Evolutionary conservation across 805 yeast species (phyloP), one percentile per base, ranked within the genome.

Genomic region (Candida hungchunana): DNA sequence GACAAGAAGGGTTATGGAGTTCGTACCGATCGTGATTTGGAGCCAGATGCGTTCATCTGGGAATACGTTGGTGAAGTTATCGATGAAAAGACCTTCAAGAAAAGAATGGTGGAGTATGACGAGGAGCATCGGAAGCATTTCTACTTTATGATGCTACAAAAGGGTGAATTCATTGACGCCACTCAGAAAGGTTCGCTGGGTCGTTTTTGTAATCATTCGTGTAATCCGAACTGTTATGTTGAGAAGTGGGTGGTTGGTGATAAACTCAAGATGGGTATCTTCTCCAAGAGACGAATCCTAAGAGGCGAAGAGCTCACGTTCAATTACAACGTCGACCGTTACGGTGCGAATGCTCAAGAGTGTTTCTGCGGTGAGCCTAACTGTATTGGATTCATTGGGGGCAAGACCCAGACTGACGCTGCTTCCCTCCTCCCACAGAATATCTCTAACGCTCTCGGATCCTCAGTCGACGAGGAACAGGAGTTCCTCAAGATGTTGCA

Each of bases 201-300:
- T 2, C 70, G 98, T 39, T 93, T 89, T 63, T 83, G 93, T 56
- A 90, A 90, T 60, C 98, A 90, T 62, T 86, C 96, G 15, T 90
- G 98, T 60, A 79, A 76, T 51, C 98, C 98, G 10, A 93, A 93
- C 59, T 90, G 95, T 16, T 86, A 75, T 51, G 96, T 90, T 28
- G 96, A 90, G 59, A 90, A 90, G 64, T 90, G 98, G 98, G 93
- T 89, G 13, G 97, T 90, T 11, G 88, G 88, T 19, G 85, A 83
- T 41, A 82, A 86, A 56, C 68, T 87, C 39, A 72, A 87, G 46
- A 93, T 93, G 97, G 98, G 97, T 19, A 83, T 90, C 17, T 93
- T 90, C 57, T 85, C 97, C 33, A 83, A 83, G 48, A 67, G 95
- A 44, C 60, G 68, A 18, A 86, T 90, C 34, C 29, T 46, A 7